A percentile compares a stretch with the other conserved stretches of the same genome.
These are phyloP conservation scores for Acer saccharum DNA, from an alignment of 345 rosid genomes.

Conservation along the genomic window DNA sequence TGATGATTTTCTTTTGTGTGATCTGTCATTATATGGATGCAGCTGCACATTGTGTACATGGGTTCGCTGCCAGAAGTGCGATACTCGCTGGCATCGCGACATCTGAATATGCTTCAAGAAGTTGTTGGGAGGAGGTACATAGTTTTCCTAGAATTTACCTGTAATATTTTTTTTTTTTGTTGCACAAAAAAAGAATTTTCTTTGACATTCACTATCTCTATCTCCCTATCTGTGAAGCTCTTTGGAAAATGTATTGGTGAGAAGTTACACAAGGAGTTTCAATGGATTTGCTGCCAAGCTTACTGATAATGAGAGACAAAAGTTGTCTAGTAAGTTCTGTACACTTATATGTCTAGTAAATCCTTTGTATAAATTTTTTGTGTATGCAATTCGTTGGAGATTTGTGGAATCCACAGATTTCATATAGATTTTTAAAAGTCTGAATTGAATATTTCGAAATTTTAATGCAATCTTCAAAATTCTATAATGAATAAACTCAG, in stretches of 20 bases:
- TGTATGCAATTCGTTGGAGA: no score
- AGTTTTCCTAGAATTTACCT: background rate
- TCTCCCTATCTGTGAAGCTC: background rate
- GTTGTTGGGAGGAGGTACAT: conserved; percentile 17
- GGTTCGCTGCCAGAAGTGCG: conserved; percentile 37
- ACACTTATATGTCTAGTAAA: no score
- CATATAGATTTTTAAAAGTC: no score
- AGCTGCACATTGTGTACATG: conserved; percentile 46
- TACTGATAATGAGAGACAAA: conserved; percentile 34
- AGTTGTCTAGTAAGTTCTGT: conserved; percentile 32
- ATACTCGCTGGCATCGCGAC: conserved; percentile 26
- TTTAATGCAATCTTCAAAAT: background rate
- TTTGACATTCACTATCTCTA: background rate
- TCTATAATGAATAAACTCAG: no score
- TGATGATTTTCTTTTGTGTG: no score
- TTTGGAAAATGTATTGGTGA: conserved; percentile 21
- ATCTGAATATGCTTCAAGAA: conserved; percentile 29
- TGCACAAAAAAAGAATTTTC: conserved; percentile 6
- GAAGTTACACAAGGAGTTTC: conserved; percentile 49
- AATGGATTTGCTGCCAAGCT: conserved; percentile 55
- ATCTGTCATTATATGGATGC: background rate
- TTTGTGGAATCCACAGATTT: no score
- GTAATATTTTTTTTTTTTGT: no score
- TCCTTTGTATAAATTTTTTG: no score
- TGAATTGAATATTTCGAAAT: no score